These are phyloP conservation scores for Forsythia viridissima DNA, from an alignment of 257 asterid genomes.

Conservation along the genomic window DNA sequence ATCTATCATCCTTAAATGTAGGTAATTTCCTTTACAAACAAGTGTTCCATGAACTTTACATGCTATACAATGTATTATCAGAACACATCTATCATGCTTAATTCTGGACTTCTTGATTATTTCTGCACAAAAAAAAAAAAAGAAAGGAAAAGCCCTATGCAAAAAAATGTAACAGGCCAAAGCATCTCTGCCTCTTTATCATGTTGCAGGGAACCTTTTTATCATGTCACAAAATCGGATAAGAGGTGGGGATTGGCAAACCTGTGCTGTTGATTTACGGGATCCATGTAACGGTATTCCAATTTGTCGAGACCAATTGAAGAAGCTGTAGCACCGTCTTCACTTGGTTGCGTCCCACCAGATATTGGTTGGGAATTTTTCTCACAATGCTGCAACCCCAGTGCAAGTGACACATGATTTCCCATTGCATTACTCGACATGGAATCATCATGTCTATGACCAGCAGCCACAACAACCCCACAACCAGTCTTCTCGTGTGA, in stretches of 20 bases:
- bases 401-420: constrained; percentile 57
- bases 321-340: constrained; percentile 28
- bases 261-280: constrained; percentile 57
- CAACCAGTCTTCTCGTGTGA: constrained; percentile 25
- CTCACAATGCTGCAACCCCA: constrained; percentile 46
- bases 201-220: not conserved
- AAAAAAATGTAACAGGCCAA: constrained; percentile 9
- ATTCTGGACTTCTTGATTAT: constrained; percentile 4
- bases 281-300: constrained; percentile 51
- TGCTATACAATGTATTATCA: constrained; percentile 27
- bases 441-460: constrained; percentile 24
- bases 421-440: constrained; percentile 26
- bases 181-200: constrained; percentile 7
- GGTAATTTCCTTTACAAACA: constrained; percentile 24
- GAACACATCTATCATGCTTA: constrained; percentile 20
- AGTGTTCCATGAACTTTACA: constrained; percentile 25
- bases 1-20: constrained; percentile 19
- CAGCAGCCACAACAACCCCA: constrained; percentile 17
- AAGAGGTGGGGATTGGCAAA: constrained; percentile 45
- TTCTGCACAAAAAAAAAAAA: constrained; percentile 24
- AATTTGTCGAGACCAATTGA: constrained; percentile 38
- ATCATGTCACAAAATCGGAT: constrained; percentile 63
- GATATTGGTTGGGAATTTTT: constrained; percentile 26
- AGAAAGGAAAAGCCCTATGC: not conserved
- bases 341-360: constrained; percentile 27